Evolutionary conservation across 176 grass and related monocot species (phyloP), one percentile per base, ranked within the genome.

Genomic region (Ensete glaucum): DNA sequence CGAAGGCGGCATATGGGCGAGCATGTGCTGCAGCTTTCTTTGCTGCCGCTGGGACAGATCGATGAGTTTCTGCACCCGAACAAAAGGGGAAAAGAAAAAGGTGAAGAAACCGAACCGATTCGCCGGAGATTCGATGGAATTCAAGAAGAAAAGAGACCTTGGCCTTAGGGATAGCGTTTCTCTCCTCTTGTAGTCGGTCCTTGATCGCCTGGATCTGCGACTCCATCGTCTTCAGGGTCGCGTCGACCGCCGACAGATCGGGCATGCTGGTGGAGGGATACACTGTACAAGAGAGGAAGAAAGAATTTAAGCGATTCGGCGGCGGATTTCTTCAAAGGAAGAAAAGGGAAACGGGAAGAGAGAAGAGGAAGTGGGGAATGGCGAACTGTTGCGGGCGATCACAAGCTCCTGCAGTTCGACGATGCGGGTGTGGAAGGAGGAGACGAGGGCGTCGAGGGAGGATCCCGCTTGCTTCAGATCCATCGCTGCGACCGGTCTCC

Each of bases 381-480:
- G 11, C 54, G 73, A 85, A 96, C 93, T 96, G 85, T 88, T 97
- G 81, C 93, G 87, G 70, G 93, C 93, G 76, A 97, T 76, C 71
- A 90, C 87, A 52, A 97, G 87, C 19, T 90, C 85, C 77, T 90
- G 93, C 54, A 97, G 87, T 76, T 90, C 90, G 54, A 43, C 63
- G 65, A 97, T 85, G 55, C 82, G 85, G 52, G 83, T 82, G 17
- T 78, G 74, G 90, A 97, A 90, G 67, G 85, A 81, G 51, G 85
- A 62, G 53, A 85, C 79, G 49, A 90, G 77, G 51, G 79, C 77
- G 14, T 88, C 87, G 66, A 97, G 87, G 34, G 90, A 84, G 49
- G 81, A 76, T 49, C 80, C 80, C 8, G 77, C 79, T 67, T 77
- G 59, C 73, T 64, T 83, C 54, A 74, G 79, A 80, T 81, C 81